Evolutionary conservation across 2,329 filamentous ascomycete genomes (phyloP), one percentile per base, ranked within the genome.

Genomic region (Teratosphaeriaceae sp.): DNA sequence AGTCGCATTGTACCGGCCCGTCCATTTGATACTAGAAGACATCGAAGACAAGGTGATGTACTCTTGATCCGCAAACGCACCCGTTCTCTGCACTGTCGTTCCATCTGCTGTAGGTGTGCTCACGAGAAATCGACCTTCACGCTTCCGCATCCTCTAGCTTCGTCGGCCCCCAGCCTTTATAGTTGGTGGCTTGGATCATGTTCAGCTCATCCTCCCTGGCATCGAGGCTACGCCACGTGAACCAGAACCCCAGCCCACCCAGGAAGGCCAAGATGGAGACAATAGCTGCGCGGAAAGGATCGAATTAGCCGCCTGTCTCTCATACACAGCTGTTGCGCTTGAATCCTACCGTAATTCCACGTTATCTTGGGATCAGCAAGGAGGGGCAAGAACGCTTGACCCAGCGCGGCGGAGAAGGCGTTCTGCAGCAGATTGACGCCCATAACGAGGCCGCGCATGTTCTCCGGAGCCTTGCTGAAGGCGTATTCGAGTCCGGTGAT

Each of bases 311-410:
- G n/a, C n/a, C n/a, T n/a, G n/a, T n/a, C n/a, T n/a, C n/a, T n/a
- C n/a, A n/a, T n/a, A n/a, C n/a, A n/a, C n/a, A n/a, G n/a, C n/a
- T n/a, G n/a, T n/a, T n/a, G n/a, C n/a, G n/a, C n/a, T n/a, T n/a
- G n/a, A n/a, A n/a, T n/a, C n/a, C n/a, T n/a, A n/a, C n/a, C n/a
- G 64, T 88, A 88, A 67, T 88, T 75, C 79, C 80, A 84, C 40
- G 80, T 59, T 50, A 84, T 71, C 48, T 80, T 68, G 18, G 82
- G 82, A 58, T 87, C 78, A 45, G 72, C 72, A 11, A 78, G 74
- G 11, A 73, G 62, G 1, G 80, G 76, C 3, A 77, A 73, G 15
- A 85, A 65, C 4, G 79, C 74, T 52, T 82, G 76, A 1, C 77
- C 79, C 21, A 87, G 63, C 33, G 75, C 75, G 4, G 76, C 71